Evolutionary conservation across 768 basidiomycete genomes (phyloP), one percentile per base, ranked within the genome.

Genomic region (Candolleomyces aberdarensis): DNA sequence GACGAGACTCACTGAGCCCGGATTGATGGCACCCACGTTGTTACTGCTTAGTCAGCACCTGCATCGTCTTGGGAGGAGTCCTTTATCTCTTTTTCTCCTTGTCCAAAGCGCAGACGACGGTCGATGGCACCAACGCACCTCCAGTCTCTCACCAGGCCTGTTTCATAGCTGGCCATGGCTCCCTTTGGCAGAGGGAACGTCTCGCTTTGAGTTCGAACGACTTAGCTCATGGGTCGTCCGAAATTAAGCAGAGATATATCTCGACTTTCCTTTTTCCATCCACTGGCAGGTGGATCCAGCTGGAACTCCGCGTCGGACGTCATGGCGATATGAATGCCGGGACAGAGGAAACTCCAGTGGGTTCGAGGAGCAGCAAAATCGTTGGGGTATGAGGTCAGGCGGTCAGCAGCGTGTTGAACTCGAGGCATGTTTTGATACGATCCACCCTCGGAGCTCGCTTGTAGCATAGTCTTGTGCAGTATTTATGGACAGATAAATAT

Each of bases 91-190:
- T 58, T 64, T 63, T 51, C 60, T 65, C 64, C 64, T 66, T 56
- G 58, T 72, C 81, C 87, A 86, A 85, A 85, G 82, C 80, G 86
- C 87, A 81, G 91, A 92, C 80, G 91, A 92, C 91, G 89, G 87
- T 80, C 71, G 84, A 80, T 68, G 57, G 66, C 20, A n/a, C 64
- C 62, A 53, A 57, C 61, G 65, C 60, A 70, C 78, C 80, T 81
- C 86, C 87, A 83, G 89, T 91, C 91, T 91, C 91, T 85, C 82
- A 81, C 78, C 83, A 78, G 69, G 70, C 70, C 68, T 63, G 62
- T 67, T 64, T 67, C 71, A 66, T 64, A 63, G 55, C 57, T 61
- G 66, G 71, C 70, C 63, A 51, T 63, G 82, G 79, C 62, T 66
- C 76, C 70, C 82, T 86, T 85, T 90, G 88, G 83, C 64, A 92